Conservation (phyloP, 2,329 filamentous ascomycete species). For the Ambrosiella xylebori region DNA sequence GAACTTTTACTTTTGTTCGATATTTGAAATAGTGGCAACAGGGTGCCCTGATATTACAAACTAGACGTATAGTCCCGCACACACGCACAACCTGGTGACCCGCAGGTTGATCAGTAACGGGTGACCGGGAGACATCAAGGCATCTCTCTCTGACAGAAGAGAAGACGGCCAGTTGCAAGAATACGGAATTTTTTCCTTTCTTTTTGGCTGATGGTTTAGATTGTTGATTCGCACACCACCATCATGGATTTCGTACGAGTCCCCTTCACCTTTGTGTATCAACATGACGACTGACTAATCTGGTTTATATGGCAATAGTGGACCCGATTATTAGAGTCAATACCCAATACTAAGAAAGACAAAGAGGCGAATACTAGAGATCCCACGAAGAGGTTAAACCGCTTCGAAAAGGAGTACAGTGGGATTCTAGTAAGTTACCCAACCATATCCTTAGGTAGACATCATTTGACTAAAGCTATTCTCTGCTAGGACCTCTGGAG, state of each 20-base stretch:
- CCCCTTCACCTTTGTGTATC: not conserved
- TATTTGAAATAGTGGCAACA: too few relatives aligned
- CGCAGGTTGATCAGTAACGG: too few relatives aligned
- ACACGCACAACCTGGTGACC: too few relatives aligned
- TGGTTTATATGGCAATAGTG: slow-evolving; percentile 29
- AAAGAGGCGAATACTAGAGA: slow-evolving; percentile 42
- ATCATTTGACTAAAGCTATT: not conserved
- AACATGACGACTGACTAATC: not conserved
- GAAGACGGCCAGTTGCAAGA: too few relatives aligned
- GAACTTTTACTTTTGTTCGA: not conserved
- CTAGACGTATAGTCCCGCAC: too few relatives aligned
- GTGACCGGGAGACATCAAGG: too few relatives aligned
- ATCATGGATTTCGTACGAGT: slow-evolving; percentile 9
- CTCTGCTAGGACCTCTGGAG: slow-evolving; percentile 33
- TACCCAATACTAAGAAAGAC: slow-evolving; percentile 37
- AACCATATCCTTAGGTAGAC: not conserved
- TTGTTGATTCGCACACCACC: not conserved
- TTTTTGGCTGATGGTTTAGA: not conserved
- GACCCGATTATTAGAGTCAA: slow-evolving; percentile 49
- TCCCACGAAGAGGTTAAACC: slow-evolving; percentile 44
- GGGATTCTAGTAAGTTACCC: slow-evolving; percentile 35
- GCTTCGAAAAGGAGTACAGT: slow-evolving; percentile 50
- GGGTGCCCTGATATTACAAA: too few relatives aligned
- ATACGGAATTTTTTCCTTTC: not conserved
- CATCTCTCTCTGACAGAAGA: too few relatives aligned